Conservation (phyloP, 805 yeast genomes). For the Schwanniomyces occidentalis region DNA sequence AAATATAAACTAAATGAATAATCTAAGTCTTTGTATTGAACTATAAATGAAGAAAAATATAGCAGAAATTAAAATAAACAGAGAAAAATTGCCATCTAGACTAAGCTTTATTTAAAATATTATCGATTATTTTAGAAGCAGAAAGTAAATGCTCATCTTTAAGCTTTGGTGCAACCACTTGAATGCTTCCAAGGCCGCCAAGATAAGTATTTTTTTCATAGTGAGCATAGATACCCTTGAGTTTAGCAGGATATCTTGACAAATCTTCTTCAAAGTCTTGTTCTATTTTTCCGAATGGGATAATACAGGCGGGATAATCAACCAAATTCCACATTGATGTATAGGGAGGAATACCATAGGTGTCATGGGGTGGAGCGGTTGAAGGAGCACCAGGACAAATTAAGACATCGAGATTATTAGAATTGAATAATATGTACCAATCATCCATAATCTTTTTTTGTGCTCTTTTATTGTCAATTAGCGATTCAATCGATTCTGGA, state of each 20-base stretch:
- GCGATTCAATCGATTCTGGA: conserved; percentile 36
- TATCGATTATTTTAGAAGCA: background rate
- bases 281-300: background rate
- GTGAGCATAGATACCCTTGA: background rate
- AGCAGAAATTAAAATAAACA: too few species aligned
- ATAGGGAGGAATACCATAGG: conserved; percentile 43
- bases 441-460: conserved; percentile 38
- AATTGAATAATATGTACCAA: conserved; percentile 33
- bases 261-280: background rate
- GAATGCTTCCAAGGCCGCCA: background rate
- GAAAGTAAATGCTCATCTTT: background rate
- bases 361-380: conserved; percentile 43
- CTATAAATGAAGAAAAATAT: too few species aligned
- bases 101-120: too few species aligned
- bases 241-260: background rate
- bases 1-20: too few species aligned
- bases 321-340: conserved; percentile 39
- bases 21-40: too few species aligned
- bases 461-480: conserved; percentile 36
- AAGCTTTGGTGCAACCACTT: background rate
- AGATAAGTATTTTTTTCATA: background rate
- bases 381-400: conserved; percentile 33
- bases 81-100: too few species aligned
- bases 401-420: conserved; percentile 36
- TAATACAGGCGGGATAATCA: conserved; percentile 29